Percentiles rank a stretch among this genome's conserved stretches.
phyloP scores from a whole-genome alignment of 2,329 filamentous ascomycete genomes.

The Trichoderma brevicompactum region DNA sequence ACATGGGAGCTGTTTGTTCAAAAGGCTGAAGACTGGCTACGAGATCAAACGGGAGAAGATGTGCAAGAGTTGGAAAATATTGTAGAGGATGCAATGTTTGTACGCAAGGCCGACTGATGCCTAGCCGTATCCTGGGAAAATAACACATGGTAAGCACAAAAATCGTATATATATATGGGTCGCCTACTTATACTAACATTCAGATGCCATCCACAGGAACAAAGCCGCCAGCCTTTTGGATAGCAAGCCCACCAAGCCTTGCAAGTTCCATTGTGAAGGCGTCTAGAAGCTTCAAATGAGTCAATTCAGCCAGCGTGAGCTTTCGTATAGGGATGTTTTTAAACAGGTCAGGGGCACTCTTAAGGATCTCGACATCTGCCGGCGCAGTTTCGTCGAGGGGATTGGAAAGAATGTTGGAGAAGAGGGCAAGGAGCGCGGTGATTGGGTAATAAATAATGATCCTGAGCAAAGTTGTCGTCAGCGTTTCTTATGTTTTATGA shows the following conservation, averaged over 20 bases:
- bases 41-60: conserved; percentile 29
- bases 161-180: too few relatives aligned
- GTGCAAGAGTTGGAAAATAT: conserved; percentile 31
- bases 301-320: conserved; percentile 5
- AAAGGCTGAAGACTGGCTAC: conserved; percentile 61
- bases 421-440: background rate
- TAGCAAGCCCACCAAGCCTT: background rate
- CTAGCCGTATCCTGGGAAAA: too few relatives aligned
- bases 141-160: too few relatives aligned
- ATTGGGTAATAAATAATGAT: conserved; percentile 11
- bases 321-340: conserved; percentile 2
- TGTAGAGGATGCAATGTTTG: conserved; percentile 27
- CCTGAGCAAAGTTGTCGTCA: background rate
- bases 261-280: background rate
- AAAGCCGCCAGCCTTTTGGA: background rate
- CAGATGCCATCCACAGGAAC: background rate
- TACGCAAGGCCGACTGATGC: background rate
- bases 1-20: conserved; percentile 67
- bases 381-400: background rate
- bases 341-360: background rate
- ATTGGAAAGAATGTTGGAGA: background rate
- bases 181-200: background rate
- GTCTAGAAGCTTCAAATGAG: background rate
- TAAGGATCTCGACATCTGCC: background rate
- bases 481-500: background rate